Evolutionary conservation across 306 rosid genomes (phyloP).

Genomic region (Benincasa hispida): DNA sequence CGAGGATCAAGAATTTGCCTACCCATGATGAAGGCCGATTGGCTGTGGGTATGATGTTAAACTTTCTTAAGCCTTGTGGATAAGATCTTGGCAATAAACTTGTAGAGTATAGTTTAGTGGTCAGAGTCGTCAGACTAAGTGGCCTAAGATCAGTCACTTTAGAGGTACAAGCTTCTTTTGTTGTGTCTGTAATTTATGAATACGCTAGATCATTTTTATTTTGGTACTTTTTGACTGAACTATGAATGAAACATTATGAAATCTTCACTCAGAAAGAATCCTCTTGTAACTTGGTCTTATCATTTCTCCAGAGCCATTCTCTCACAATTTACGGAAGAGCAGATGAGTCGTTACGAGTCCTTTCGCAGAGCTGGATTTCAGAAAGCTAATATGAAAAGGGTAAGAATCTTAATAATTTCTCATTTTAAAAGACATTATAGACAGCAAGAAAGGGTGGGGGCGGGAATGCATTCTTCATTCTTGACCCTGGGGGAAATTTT

Average conservation of each 20-base stretch:
- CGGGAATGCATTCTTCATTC: not conserved
- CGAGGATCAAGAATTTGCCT: no score
- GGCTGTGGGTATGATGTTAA: no score
- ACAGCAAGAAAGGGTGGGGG: not conserved
- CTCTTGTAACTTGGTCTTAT: not conserved
- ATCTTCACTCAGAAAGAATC: not conserved
- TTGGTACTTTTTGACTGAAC: not conserved
- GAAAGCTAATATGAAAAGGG: slow-evolving; percentile 88
- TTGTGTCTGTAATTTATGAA: not conserved
- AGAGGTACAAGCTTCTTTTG: no score
- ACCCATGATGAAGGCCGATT: no score
- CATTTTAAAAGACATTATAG: not conserved
- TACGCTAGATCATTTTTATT: not conserved
- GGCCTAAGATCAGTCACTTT: no score
- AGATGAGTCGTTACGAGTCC: slow-evolving; percentile 92
- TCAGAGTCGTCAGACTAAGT: no score
- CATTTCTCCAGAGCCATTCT: slow-evolving; percentile 48
- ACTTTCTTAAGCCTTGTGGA: no score
- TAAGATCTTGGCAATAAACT: no score
- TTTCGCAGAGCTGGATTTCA: slow-evolving; percentile 92
- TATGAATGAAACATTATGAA: not conserved
- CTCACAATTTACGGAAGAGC: slow-evolving; percentile 74
- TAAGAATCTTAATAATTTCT: slow-evolving; percentile 10
- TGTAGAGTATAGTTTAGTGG: no score
- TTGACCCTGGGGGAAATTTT: not conserved